Conservation (phyloP, 495 filamentous ascomycete genomes). For the Trichoderma erinaceum region DNA sequence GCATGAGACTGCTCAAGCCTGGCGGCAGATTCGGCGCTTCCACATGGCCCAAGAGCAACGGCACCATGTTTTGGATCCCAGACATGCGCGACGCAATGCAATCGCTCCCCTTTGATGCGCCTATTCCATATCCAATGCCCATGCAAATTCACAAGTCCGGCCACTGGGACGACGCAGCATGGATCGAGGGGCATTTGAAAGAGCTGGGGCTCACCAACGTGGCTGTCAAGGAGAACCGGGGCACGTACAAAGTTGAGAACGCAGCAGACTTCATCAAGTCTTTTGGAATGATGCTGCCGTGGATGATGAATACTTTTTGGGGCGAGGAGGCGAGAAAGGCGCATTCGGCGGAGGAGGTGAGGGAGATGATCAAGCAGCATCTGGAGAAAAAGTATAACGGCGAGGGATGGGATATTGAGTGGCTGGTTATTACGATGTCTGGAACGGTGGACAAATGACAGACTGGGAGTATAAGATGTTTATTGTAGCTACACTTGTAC, state of each 20-base stretch:
- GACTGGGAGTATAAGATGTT: not conserved
- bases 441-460: not conserved
- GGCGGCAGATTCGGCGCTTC: constrained; percentile 35
- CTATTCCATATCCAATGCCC: constrained; percentile 23
- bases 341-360: constrained; percentile 30
- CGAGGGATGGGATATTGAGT: constrained; percentile 25
- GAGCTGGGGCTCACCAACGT: constrained; percentile 30
- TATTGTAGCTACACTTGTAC: not conserved
- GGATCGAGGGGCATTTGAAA: constrained; percentile 29
- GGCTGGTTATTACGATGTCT: not conserved
- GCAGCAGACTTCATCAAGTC: constrained; percentile 27
- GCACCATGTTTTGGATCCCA: constrained; percentile 24
- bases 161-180: constrained; percentile 33
- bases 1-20: constrained; percentile 33
- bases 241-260: constrained; percentile 25
- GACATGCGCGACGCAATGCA: constrained; percentile 31
- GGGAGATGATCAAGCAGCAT: constrained; percentile 27
- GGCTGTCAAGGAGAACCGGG: constrained; percentile 26
- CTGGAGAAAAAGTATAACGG: constrained; percentile 33
- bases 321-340: constrained; percentile 31
- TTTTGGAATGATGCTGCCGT: constrained; percentile 34
- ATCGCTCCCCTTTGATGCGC: constrained; percentile 35
- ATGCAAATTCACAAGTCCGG: constrained; percentile 31
- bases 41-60: constrained; percentile 29
- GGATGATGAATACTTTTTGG: constrained; percentile 32